These are phyloP conservation scores for Periconia sp. DNA, from an alignment of 2,329 filamentous ascomycete genomes.

Conservation along the genomic window DNA sequence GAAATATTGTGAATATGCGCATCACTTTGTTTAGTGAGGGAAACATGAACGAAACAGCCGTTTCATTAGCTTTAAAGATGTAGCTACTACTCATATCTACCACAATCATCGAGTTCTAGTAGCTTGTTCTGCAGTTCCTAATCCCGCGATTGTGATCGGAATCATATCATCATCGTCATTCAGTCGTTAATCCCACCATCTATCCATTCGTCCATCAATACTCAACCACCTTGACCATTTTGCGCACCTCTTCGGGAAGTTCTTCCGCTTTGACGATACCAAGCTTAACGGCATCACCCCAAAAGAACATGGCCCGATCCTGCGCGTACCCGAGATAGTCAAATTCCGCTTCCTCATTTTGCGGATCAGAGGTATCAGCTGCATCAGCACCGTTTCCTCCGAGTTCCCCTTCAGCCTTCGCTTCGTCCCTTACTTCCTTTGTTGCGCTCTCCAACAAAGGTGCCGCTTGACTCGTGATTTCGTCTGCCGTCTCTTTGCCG, in stretches of 20 bases:
- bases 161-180: too few species aligned
- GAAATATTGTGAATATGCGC: too few species aligned
- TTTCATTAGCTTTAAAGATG: too few species aligned
- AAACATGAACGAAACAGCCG: too few species aligned
- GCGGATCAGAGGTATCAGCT: slow-evolving; percentile 46
- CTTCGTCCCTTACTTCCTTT: slow-evolving; percentile 1
- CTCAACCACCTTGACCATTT: slow-evolving; percentile 69
- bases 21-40: too few species aligned
- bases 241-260: slow-evolving; percentile 67
- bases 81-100: too few species aligned
- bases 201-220: slow-evolving; percentile 47
- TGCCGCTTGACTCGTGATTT: slow-evolving; percentile 16
- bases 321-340: slow-evolving; percentile 93
- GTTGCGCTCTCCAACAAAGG: slow-evolving; percentile 31
- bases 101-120: too few species aligned
- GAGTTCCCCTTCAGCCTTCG: slow-evolving; percentile 17
- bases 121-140: too few species aligned
- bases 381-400: slow-evolving; percentile 31
- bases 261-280: slow-evolving; percentile 76
- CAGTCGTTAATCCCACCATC: too few species aligned
- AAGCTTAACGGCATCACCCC: slow-evolving; percentile 81
- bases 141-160: not conserved
- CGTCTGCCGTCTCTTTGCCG: slow-evolving; percentile 7
- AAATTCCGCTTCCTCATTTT: slow-evolving; percentile 73
- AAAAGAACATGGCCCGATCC: slow-evolving; percentile 89